Evolutionary conservation across 2,329 filamentous ascomycete species (phyloP), one percentile per base, ranked within the genome.

Genomic region (Calonectria crousiana): DNA sequence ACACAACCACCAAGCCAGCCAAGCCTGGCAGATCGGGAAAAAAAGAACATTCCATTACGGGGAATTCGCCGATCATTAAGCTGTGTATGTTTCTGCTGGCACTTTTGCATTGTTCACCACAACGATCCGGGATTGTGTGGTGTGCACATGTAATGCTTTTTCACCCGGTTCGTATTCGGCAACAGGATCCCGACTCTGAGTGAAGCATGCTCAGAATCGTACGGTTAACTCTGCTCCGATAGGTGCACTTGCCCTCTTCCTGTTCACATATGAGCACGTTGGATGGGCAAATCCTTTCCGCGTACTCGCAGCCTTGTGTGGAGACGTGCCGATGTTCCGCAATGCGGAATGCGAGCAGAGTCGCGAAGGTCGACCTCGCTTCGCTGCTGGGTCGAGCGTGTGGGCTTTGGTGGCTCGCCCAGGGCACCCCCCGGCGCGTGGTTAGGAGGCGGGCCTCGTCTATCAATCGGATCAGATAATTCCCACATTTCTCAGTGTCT

Each of bases 391-490:
- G 14, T n/a, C n/a, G 41, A 60, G 56, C 26, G 56, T 60, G 8
- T 34, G 8, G 36, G 36, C 9, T 2, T 16, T 41, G 36, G 23
- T 1, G 14, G 20, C 36, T 28, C 16, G 13, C 5, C 30, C 18
- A 6, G 18, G 2, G 5, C 6, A 30, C 32, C 52, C 52, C 32
- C 16, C 23, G 38, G 56, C 53, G 53, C 38, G 53, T 10, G 23
- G 30, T 18, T 58, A 67, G 23, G 18, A n/a, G 14, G 20, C n/a
- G 20, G 10, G 32, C 47, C 47, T 38, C 38, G 56, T 28, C 60
- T 69, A 69, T 62, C 67, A 69, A 69, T 69, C 67, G 26, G 36
- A 69, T 69, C 67, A 60, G 67, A 69, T 69, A 69, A 62, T 62
- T 30, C 34, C 56, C 23, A 62, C 23, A 47, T 62, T 62, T 51